Percentiles rank a stretch among this genome's conserved stretches.
These are phyloP conservation scores for Vanderwaltozyma yarrowii DNA, from an alignment of 805 yeast genomes.

Conservation along the genomic window DNA sequence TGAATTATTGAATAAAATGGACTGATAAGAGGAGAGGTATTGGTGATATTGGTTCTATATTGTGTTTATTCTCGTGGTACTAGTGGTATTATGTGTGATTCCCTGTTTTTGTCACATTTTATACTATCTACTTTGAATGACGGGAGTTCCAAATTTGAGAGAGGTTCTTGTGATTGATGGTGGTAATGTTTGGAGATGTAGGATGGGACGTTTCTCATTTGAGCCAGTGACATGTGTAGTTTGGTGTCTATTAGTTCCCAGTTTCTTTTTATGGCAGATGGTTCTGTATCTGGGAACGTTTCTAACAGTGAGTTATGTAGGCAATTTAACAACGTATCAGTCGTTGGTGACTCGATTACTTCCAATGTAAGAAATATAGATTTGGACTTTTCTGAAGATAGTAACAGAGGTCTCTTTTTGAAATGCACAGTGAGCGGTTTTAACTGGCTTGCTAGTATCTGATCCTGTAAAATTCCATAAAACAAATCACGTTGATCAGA, in stretches of 20 bases:
- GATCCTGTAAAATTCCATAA: neutral
- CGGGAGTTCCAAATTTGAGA: neutral
- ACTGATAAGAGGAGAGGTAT: too few relatives aligned
- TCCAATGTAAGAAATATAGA: neutral
- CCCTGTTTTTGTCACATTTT: slow-evolving; percentile 1
- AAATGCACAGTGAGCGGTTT: too few relatives aligned
- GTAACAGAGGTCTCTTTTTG: too few relatives aligned
- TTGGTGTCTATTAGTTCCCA: neutral
- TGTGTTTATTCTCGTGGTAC: too few relatives aligned
- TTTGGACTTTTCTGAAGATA: too few relatives aligned
- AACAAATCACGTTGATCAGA: slow-evolving; percentile 6
- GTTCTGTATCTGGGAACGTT: neutral
- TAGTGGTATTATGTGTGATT: neutral
- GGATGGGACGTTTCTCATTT: neutral
- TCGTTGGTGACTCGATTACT: neutral
- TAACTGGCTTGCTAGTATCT: neutral
- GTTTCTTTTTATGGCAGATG: neutral
- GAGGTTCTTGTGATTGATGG: neutral
- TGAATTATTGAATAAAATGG: too few relatives aligned
- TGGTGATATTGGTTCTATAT: too few relatives aligned
- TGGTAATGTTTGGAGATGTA: neutral
- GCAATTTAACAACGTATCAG: neutral
- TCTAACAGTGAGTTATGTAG: neutral
- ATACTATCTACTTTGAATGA: neutral
- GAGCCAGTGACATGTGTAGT: slow-evolving; percentile 2